Evolutionary conservation across 805 yeast species (phyloP).

Genomic region (Starmerella vaccinii): DNA sequence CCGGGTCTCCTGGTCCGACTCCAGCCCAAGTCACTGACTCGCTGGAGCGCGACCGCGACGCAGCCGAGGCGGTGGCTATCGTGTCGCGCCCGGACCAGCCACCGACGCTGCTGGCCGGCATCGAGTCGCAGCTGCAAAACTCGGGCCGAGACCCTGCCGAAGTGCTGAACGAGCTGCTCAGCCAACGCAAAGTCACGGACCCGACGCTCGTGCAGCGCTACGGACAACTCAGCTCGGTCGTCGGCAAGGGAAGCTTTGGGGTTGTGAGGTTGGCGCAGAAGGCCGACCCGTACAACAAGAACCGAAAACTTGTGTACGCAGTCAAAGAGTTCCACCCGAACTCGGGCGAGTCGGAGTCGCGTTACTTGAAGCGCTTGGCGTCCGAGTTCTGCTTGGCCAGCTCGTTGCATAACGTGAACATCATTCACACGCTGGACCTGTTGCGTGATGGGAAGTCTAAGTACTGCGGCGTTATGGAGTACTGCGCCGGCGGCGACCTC

Average conservation of each 20-base stretch:
- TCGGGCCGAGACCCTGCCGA: constrained; percentile 20
- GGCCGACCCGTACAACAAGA: constrained; percentile 31
- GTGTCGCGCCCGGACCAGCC: constrained; percentile 18
- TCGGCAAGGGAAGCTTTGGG: constrained; percentile 90
- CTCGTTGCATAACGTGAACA: constrained; percentile 61
- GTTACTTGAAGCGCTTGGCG: constrained; percentile 59
- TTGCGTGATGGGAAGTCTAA: constrained; percentile 60
- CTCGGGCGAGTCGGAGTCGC: constrained; percentile 45
- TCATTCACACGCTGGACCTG: constrained; percentile 65
- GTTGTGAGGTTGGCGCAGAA: constrained; percentile 78
- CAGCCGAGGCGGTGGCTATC: constrained; percentile 20
- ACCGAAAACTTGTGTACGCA: constrained; percentile 45
- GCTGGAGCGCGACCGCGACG: constrained; percentile 19
- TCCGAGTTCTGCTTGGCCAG: constrained; percentile 83
- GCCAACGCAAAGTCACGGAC: constrained; percentile 7
- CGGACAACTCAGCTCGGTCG: constrained; percentile 83
- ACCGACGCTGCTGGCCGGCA: constrained; percentile 20
- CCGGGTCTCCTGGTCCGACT: constrained; percentile 6
- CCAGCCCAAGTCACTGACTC: constrained; percentile 7
- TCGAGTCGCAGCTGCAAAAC: constrained; percentile 17
- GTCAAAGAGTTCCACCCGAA: constrained; percentile 62
- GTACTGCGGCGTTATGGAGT: constrained; percentile 87
- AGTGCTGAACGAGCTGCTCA: constrained; percentile 15
- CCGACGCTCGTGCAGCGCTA: constrained; percentile 65
- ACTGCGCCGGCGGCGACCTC: constrained; percentile 77